phyloP scores from a whole-genome alignment of 805 yeast genomes.

The Tetrapisispora taiwanensis region DNA sequence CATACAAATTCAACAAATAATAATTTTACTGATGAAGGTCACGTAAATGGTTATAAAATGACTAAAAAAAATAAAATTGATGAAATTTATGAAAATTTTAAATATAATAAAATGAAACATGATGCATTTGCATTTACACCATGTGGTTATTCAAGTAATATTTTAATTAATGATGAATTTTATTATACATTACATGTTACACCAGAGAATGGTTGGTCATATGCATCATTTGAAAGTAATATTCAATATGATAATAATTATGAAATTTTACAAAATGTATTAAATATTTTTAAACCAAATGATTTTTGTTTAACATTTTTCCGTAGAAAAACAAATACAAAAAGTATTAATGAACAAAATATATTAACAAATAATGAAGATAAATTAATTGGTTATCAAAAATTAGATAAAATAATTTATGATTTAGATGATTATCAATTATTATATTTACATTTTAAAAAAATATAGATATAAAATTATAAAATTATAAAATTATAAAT shows the following conservation, averaged over 20 bases:
- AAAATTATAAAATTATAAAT: background rate
- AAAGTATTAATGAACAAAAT: background rate
- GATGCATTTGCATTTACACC: constrained; percentile 91
- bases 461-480: background rate
- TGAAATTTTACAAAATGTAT: constrained; percentile 49
- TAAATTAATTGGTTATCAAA: constrained; percentile 33
- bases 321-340: constrained; percentile 9
- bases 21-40: constrained; percentile 45
- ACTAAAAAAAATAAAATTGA: constrained; percentile 56
- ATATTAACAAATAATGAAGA: background rate
- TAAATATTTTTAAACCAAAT: constrained; percentile 61
- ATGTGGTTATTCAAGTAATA: constrained; percentile 90
- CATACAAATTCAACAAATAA: constrained; percentile 6
- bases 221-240: constrained; percentile 92
- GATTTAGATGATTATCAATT: constrained; percentile 67
- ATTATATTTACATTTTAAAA: constrained; percentile 40
- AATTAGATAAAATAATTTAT: constrained; percentile 58
- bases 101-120: constrained; percentile 34
- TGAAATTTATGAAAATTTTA: constrained; percentile 38
- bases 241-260: constrained; percentile 30
- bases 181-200: constrained; percentile 88
- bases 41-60: constrained; percentile 60
- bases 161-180: constrained; percentile 51
- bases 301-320: constrained; percentile 58
- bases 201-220: constrained; percentile 89